Evolutionary conservation across 2,329 filamentous ascomycete genomes (phyloP).

Genomic region (Fusarium sp.): DNA sequence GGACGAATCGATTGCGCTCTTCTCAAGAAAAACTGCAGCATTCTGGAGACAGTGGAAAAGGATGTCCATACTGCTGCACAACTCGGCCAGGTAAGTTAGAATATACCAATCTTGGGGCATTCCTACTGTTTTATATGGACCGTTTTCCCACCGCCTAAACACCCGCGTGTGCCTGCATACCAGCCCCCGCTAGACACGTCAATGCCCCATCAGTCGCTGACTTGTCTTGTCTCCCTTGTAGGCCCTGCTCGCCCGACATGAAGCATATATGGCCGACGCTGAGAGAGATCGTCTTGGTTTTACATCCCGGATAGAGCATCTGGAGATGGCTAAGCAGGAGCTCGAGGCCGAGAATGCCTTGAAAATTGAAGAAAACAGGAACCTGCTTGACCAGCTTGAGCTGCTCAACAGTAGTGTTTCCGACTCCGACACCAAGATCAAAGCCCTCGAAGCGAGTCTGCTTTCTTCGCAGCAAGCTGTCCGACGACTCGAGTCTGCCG

Average conservation of each 20-base stretch:
- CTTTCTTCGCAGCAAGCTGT: conserved; percentile 83
- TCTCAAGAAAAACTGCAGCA: conserved; percentile 81
- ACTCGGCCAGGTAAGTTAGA: conserved; percentile 86
- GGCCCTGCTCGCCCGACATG: conserved; percentile 92
- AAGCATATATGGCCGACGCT: conserved; percentile 92
- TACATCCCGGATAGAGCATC: conserved; percentile 76
- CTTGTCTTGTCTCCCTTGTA: conserved; percentile 68
- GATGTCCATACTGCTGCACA: conserved; percentile 88
- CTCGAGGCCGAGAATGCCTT: conserved; percentile 82
- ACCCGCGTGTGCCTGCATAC: conserved; percentile 40
- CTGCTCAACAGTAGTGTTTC: conserved; percentile 81
- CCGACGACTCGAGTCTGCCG: conserved; percentile 78
- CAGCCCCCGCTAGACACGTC: conserved; percentile 36
- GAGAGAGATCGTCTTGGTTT: conserved; percentile 85
- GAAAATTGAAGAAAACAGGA: conserved; percentile 85
- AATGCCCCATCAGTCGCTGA: conserved; percentile 68
- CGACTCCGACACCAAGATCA: conserved; percentile 84
- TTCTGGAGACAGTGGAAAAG: conserved; percentile 85
- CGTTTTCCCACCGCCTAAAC: conserved; percentile 22
- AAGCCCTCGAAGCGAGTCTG: conserved; percentile 80
- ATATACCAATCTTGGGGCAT: conserved; percentile 41
- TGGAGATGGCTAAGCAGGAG: conserved; percentile 80
- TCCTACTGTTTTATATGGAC: conserved; percentile 29
- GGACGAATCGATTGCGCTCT: conserved; percentile 83
- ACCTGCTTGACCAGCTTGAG: conserved; percentile 86